Evolutionary conservation across 2,329 filamentous ascomycete genomes (phyloP), one percentile per base, ranked within the genome.

Genomic region (Monosporascus ibericus): DNA sequence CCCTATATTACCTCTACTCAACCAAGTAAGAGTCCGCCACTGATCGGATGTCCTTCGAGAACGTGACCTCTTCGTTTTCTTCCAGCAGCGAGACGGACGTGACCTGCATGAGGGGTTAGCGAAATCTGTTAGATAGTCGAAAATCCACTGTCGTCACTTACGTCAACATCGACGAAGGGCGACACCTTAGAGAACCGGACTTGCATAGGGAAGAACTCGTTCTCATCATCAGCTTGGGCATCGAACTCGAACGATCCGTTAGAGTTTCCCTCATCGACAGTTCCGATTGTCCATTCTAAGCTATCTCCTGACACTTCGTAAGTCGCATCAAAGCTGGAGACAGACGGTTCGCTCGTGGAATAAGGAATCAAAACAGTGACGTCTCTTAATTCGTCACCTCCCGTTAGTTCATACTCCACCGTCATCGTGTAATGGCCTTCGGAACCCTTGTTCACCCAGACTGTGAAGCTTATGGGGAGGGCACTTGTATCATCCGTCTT

Each of bases 151-250:
- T 11, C 50, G n/a, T 46, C 57, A 81, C 87, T 86, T 78, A 97
- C 92, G 74, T 96, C 91, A 58, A 99, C 89, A 64, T 96, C 90
- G 48, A 97, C 81, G 70, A 90, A 96, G 27, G 94, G 92, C 53
- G 80, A 83, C 42, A 84, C 81, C 80, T 95, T 96, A 58, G 83
- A 86, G 73, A 99, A 99, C 51, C 85, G 82, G 55, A 97, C 85
- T 50, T 82, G 87, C 92, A 99, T 97, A 1, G 94, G 94, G 84
- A 99, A 99, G 76, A 97, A 97, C 63, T 96, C 92, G 52, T 90
- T 86, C 68, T 97, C 94, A 60, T 92, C 89, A 51, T 85, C 82
- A 11, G 89, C 89, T 68, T 89, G 85, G 1, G 91, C 90, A 72
- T 97, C 94, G 60, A 99, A 97, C 70, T 99, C 94, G 65, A 99